Conservation (phyloP, 345 rosid species). For the Citrus australasica region DNA sequence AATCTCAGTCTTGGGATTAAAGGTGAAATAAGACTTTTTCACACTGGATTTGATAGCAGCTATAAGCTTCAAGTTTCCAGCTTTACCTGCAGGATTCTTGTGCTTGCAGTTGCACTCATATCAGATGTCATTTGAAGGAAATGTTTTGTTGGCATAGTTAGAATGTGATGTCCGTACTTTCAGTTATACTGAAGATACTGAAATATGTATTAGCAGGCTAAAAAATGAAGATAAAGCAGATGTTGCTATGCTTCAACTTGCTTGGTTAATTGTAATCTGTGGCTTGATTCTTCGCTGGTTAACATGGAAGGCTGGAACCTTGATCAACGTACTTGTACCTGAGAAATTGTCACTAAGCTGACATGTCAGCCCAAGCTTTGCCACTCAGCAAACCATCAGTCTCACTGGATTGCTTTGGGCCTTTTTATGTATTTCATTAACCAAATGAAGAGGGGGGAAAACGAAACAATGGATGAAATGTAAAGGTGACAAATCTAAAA, state of each 20-base stretch:
- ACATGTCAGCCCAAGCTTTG: background rate
- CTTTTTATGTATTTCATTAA: background rate
- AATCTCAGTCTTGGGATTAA: background rate
- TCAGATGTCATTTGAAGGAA: background rate
- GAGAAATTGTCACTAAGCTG: background rate
- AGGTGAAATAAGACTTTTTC: background rate
- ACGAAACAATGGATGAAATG: background rate
- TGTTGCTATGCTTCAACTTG: background rate
- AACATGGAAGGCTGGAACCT: background rate
- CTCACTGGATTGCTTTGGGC: background rate
- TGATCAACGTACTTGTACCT: background rate
- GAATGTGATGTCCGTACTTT: background rate
- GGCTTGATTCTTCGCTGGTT: background rate
- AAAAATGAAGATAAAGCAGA: conserved; percentile 22
- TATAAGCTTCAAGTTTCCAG: background rate
- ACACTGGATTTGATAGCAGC: background rate
- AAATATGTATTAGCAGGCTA: conserved; percentile 21
- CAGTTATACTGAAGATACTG: background rate
- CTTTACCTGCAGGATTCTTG: background rate
- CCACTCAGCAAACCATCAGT: background rate
- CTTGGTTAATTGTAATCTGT: background rate
- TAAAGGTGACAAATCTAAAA: background rate
- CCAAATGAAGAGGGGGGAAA: background rate
- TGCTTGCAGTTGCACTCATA: background rate
- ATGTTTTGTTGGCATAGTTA: background rate